Conservation (phyloP, 2,329 filamentous ascomycete species). For the Ceratocystis cacaofunesta region DNA sequence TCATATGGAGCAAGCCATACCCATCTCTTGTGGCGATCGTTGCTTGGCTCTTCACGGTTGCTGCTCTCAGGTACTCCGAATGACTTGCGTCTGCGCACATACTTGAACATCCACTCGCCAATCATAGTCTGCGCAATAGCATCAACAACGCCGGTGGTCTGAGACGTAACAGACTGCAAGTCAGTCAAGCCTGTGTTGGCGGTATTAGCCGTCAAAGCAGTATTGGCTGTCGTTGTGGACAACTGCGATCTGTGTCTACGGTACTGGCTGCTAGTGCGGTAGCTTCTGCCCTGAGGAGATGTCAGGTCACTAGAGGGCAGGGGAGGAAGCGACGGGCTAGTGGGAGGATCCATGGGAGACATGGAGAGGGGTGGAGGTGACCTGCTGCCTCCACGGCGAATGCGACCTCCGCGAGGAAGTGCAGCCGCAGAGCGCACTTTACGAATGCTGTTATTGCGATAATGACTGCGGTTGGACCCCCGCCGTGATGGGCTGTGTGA, state of each 20-base stretch:
- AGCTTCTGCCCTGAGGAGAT: constrained; percentile 30
- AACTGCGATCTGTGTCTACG: constrained; percentile 39
- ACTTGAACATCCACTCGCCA: constrained; percentile 93
- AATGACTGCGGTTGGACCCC: constrained; percentile 32
- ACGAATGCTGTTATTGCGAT: constrained; percentile 50
- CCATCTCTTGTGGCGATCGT: constrained; percentile 85
- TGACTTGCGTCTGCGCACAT: constrained; percentile 73
- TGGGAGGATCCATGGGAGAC: constrained; percentile 46
- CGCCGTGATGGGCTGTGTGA: constrained; percentile 60
- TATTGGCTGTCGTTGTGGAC: constrained; percentile 45
- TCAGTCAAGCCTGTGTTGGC: constrained; percentile 28
- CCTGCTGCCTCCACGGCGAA: constrained; percentile 34
- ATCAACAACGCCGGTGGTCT: constrained; percentile 75
- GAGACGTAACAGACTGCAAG: constrained; percentile 37
- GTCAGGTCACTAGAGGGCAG: constrained; percentile 52
- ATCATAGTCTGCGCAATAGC: constrained; percentile 98
- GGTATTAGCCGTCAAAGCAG: constrained; percentile 29
- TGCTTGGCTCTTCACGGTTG: constrained; percentile 54
- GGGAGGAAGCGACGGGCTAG: constrained; percentile 58
- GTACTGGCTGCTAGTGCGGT: constrained; percentile 27
- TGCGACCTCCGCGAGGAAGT: constrained; percentile 41
- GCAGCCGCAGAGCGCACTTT: constrained; percentile 75
- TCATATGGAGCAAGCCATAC: constrained; percentile 98
- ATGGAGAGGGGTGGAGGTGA: constrained; percentile 53
- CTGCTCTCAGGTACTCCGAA: constrained; percentile 63